phyloP scores from a whole-genome alignment of 495 filamentous ascomycete genomes.

The Aspergillus ostianus region DNA sequence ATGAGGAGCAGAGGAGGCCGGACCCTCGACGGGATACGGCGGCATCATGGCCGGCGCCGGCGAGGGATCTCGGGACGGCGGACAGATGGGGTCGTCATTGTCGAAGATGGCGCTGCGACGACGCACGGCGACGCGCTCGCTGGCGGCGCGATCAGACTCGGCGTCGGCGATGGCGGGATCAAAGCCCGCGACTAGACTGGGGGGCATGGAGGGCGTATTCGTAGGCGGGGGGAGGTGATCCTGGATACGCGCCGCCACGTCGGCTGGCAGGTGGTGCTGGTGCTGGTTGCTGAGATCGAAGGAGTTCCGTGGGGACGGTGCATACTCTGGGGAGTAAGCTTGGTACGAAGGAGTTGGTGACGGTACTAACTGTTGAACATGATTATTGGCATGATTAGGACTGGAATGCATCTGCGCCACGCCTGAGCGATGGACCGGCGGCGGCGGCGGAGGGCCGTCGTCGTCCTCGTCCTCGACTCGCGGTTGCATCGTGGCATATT shows the following conservation, averaged over 20 bases:
- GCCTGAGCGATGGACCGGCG: conserved; percentile 45
- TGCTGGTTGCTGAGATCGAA: conserved; percentile 18
- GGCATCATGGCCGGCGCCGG: conserved; percentile 12
- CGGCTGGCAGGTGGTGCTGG: conserved; percentile 13
- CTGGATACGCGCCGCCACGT: conserved; percentile 6
- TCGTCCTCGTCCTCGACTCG: conserved; percentile 69
- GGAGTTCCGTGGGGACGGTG: conserved; percentile 21
- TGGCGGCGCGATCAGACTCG: conserved; percentile 44
- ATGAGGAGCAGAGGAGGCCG: not conserved
- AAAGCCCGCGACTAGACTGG: conserved; percentile 69
- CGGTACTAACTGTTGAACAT: conserved; percentile 25
- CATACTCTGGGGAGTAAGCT: conserved; percentile 35
- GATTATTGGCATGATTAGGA: not conserved
- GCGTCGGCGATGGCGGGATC: conserved; percentile 58
- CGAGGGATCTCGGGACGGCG: conserved; percentile 18
- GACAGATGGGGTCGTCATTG: conserved; percentile 28
- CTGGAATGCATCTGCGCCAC: conserved; percentile 24
- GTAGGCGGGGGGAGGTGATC: conserved; percentile 32
- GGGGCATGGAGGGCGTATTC: conserved; percentile 52
- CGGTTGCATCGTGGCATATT: conserved; percentile 61
- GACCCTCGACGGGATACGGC: conserved; percentile 32
- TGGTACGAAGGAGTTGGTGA: conserved; percentile 30
- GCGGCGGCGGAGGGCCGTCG: conserved; percentile 48
- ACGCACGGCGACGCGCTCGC: conserved; percentile 24
- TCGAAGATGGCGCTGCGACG: conserved; percentile 35